A percentile compares a stretch with the other conserved stretches of the same genome.
phyloP scores from a whole-genome alignment of 1,284 basidiomycete species.

The Spongiforma sp. region DNA sequence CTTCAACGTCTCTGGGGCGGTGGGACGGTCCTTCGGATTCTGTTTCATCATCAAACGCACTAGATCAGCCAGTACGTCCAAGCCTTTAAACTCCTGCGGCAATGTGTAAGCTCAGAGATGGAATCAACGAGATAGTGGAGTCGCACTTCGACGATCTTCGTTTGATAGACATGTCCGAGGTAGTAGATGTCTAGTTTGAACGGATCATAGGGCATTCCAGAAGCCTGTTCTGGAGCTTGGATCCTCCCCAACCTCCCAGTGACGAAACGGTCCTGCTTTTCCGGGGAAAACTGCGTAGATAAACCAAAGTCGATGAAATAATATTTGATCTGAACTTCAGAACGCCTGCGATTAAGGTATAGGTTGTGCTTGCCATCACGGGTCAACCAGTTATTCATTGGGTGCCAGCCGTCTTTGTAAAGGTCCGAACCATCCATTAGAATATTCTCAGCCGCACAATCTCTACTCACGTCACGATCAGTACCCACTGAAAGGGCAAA shows the following conservation, averaged over 20 bases:
- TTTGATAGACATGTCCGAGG: conserved; percentile 21
- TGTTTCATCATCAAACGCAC: conserved; percentile 16
- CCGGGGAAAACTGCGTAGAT: conserved; percentile 8
- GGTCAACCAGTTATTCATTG: conserved; percentile 8
- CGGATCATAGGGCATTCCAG: conserved; percentile 20
- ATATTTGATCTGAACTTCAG: conserved; percentile 27
- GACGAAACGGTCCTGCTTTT: neutral
- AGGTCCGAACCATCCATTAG: conserved; percentile 34
- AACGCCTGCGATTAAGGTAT: conserved; percentile 9
- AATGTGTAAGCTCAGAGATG: neutral
- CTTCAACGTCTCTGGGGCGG: neutral
- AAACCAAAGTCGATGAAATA: conserved; percentile 35
- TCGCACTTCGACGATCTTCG: conserved; percentile 19
- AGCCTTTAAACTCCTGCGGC: conserved; percentile 14
- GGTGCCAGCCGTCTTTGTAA: conserved; percentile 35
- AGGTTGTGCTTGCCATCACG: conserved; percentile 10
- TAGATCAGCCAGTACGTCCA: conserved; percentile 10
- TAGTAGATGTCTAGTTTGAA: conserved; percentile 27
- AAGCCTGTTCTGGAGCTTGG: conserved; percentile 18
- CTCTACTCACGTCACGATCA: neutral
- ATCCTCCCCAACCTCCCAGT: conserved; percentile 10
- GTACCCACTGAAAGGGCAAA: neutral
- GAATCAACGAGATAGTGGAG: too few relatives aligned
- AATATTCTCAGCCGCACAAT: conserved; percentile 28
- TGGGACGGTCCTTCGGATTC: conserved; percentile 18